Percentiles rank a stretch among this genome's conserved stretches.
Conservation (phyloP, 129 eudicot genomes). For the Sambucus nigra region DNA sequence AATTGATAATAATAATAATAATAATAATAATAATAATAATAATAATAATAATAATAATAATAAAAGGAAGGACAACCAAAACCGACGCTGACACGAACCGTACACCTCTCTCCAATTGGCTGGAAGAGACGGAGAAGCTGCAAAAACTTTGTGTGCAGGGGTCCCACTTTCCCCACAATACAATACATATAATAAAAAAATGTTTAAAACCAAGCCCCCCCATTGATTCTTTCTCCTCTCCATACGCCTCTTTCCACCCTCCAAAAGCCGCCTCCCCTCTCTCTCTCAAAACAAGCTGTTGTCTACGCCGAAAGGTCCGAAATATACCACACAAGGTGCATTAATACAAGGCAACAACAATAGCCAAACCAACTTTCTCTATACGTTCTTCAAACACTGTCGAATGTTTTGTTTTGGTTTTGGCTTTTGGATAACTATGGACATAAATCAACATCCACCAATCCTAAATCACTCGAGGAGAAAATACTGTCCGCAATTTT, state of each 20-base stretch:
- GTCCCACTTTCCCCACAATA: no score
- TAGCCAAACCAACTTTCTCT: no score
- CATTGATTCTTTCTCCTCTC: not conserved
- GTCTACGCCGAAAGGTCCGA: conserved; percentile 16
- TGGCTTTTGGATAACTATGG: not conserved
- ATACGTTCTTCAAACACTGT: no score
- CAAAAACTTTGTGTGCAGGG: not conserved
- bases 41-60: not conserved
- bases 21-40: not conserved
- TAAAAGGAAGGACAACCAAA: not conserved
- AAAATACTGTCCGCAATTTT: no score
- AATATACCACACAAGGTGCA: not conserved
- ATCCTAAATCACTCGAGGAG: no score
- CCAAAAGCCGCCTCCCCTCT: conserved; percentile 26
- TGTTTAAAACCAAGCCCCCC: not conserved
- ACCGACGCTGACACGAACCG: conserved; percentile 1
- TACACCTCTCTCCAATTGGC: not conserved
- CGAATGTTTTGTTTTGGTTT: not conserved
- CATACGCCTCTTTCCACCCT: conserved; percentile 15
- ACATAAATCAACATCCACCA: no score
- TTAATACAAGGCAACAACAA: no score
- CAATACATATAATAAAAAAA: no score
- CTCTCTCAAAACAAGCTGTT: conserved; percentile 12
- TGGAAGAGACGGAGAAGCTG: conserved; percentile 4
- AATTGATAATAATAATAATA: no score